Percentiles rank a stretch among this genome's conserved stretches.
These are phyloP conservation scores for Pseudotsuga menziesii DNA, from an alignment of 75 land plant genomes.

Conservation along the genomic window DNA sequence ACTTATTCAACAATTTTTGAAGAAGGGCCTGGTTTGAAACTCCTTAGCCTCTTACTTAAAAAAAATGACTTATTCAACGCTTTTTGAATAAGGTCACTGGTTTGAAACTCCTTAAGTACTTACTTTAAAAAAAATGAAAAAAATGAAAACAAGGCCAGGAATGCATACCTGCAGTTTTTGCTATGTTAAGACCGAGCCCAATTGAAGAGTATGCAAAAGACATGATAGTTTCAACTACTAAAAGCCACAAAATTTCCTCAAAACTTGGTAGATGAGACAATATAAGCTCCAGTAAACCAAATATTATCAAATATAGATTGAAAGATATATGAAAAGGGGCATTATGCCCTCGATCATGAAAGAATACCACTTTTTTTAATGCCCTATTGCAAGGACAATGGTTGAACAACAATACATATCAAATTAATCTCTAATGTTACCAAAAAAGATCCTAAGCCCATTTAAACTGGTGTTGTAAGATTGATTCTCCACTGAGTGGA, in stretches of 20 bases:
- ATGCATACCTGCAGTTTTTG: constrained; percentile 29
- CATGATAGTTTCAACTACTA: constrained; percentile 69
- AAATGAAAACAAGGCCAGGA: not conserved
- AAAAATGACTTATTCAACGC: too few species aligned
- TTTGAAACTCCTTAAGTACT: not conserved
- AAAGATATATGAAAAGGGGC: constrained; percentile 24
- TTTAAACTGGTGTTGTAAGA: too few species aligned
- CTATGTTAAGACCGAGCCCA: constrained; percentile 57
- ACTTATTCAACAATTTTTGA: too few species aligned
- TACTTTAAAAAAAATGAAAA: not conserved
- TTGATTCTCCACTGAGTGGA: too few species aligned
- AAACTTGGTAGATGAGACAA: constrained; percentile 64
- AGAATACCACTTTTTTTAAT: constrained; percentile 37
- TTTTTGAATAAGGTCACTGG: too few species aligned
- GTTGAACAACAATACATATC: too few species aligned
- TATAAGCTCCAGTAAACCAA: constrained; percentile 39
- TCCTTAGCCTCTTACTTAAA: too few species aligned
- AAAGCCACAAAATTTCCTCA: constrained; percentile 51
- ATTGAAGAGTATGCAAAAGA: constrained; percentile 69
- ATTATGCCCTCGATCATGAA: constrained; percentile 35
- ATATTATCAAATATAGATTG: constrained; percentile 26
- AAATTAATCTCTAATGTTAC: too few species aligned
- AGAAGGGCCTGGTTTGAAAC: too few species aligned
- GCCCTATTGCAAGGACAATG: constrained; percentile 23
- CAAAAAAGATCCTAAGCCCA: too few species aligned